Conservation (phyloP, 768 basidiomycete species). For the Cystobasidium onofrii region DNA sequence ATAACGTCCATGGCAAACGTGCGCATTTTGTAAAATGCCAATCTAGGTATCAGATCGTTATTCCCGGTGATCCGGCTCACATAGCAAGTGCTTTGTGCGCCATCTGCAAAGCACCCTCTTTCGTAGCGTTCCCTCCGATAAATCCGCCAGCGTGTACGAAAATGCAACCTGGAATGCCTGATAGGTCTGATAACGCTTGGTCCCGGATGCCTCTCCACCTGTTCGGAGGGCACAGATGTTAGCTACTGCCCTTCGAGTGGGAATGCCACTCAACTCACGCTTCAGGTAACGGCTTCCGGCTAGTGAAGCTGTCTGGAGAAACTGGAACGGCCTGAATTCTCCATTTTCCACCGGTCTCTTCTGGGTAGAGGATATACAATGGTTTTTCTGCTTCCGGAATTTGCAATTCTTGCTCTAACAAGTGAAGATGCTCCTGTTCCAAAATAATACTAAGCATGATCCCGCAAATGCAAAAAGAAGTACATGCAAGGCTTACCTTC, state of each 20-base stretch:
- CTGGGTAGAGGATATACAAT: constrained; percentile 81
- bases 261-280: constrained; percentile 46
- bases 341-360: constrained; percentile 64
- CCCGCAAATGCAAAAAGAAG: background rate
- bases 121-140: constrained; percentile 89
- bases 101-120: constrained; percentile 73
- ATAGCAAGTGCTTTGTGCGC: constrained; percentile 60
- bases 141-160: constrained; percentile 96
- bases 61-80: background rate
- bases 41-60: too few species aligned
- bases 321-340: constrained; percentile 85
- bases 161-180: constrained; percentile 71
- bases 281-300: constrained; percentile 84
- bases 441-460: background rate
- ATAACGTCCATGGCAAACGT: too few species aligned
- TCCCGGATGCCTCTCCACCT: constrained; percentile 86
- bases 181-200: constrained; percentile 62
- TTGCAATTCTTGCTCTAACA: constrained; percentile 60
- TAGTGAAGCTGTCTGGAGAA: constrained; percentile 73
- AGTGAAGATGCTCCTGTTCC: constrained; percentile 75
- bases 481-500: constrained; percentile 55
- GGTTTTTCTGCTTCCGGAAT: constrained; percentile 54
- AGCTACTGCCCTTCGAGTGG: background rate
- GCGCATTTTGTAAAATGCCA: too few species aligned
- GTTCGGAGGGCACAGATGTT: background rate